Percentiles rank a stretch among this genome's conserved stretches.
These are phyloP conservation scores for Solanum medicagineum DNA, from an alignment of 257 asterid species.

Conservation along the genomic window DNA sequence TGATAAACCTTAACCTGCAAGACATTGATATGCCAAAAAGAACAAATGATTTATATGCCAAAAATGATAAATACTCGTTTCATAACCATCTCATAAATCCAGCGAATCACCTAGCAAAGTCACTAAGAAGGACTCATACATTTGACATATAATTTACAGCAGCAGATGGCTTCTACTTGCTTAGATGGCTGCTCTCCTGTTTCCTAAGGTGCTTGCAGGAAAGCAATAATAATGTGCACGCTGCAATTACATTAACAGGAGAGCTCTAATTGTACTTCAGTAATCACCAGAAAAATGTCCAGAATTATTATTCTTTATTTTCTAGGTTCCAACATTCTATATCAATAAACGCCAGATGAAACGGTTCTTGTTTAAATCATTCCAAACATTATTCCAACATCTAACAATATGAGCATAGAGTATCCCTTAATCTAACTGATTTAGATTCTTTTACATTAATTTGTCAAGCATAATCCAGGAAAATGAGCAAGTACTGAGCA, in stretches of 20 bases:
- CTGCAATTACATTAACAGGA: neutral
- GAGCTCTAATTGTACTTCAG: neutral
- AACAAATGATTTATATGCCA: neutral
- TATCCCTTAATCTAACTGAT: neutral
- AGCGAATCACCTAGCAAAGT: neutral
- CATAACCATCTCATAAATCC: neutral
- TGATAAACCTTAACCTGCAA: slow-evolving; percentile 81
- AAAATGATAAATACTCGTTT: neutral
- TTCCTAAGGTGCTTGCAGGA: neutral
- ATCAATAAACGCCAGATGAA: neutral
- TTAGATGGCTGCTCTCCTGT: neutral
- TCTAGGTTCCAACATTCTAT: neutral
- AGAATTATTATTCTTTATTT: neutral
- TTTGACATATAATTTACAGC: neutral
- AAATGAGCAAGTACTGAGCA: neutral
- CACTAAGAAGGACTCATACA: neutral
- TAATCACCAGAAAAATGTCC: neutral
- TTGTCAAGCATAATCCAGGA: neutral
- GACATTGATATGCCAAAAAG: neutral
- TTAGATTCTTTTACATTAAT: neutral
- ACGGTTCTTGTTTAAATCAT: neutral
- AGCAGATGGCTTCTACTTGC: neutral
- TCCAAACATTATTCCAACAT: neutral
- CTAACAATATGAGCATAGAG: neutral
- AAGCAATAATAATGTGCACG: neutral